phyloP scores from a whole-genome alignment of 345 rosid genomes.

The Dimocarpus longan region DNA sequence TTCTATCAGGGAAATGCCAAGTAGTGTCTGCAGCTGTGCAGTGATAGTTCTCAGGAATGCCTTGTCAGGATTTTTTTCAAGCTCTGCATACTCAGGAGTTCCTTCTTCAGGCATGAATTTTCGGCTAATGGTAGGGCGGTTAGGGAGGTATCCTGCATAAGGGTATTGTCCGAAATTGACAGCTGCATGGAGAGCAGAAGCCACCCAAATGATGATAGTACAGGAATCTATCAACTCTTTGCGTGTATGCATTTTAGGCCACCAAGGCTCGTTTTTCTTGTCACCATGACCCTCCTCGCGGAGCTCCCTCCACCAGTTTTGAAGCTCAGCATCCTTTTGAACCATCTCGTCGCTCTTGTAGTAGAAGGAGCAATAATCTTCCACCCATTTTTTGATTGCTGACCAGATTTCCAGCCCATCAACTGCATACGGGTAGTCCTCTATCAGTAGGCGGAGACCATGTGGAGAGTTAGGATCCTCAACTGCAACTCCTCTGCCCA shows the following conservation, averaged over 20 bases:
- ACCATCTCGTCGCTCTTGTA: slow-evolving; percentile 53
- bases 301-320: slow-evolving; percentile 75
- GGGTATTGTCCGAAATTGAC: slow-evolving; percentile 74
- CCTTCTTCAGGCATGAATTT: slow-evolving; percentile 58
- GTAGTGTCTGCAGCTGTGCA: slow-evolving; percentile 45
- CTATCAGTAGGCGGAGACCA: slow-evolving; percentile 51
- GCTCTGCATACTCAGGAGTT: slow-evolving; percentile 56
- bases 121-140: slow-evolving; percentile 62
- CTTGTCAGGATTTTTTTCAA: slow-evolving; percentile 46
- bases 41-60: slow-evolving; percentile 52
- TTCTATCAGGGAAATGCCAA: slow-evolving; percentile 57
- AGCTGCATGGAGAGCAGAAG: slow-evolving; percentile 79
- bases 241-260: slow-evolving; percentile 61
- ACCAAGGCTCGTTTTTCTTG: slow-evolving; percentile 68
- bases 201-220: slow-evolving; percentile 72
- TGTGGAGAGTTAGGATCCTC: slow-evolving; percentile 53
- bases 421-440: slow-evolving; percentile 74
- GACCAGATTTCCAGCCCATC: slow-evolving; percentile 77
- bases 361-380: slow-evolving; percentile 49
- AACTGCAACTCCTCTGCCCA: slow-evolving; percentile 64
- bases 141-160: slow-evolving; percentile 65
- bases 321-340: slow-evolving; percentile 54
- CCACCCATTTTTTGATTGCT: slow-evolving; percentile 65
- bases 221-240: slow-evolving; percentile 57
- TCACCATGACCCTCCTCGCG: slow-evolving; percentile 76